phyloP scores from a whole-genome alignment of 257 asterid species.

The Nicotiana tomentosiformis region DNA sequence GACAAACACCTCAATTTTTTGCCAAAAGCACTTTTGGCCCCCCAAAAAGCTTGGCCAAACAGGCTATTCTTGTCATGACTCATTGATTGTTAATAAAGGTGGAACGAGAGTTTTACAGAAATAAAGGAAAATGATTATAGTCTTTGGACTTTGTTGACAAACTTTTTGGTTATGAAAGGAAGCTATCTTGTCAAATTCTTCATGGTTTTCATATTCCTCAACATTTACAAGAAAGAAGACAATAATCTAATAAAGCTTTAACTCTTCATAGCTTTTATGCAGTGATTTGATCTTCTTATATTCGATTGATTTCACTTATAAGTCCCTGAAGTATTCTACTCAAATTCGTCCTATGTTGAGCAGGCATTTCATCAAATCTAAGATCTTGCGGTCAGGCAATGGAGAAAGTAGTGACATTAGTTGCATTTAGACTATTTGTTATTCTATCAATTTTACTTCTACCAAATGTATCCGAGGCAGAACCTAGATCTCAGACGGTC shows the following conservation, averaged over 20 bases:
- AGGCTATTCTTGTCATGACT: background rate
- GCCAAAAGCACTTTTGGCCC: too few relatives aligned
- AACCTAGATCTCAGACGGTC: conserved; percentile 54
- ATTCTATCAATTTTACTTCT: conserved; percentile 25
- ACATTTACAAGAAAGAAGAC: background rate
- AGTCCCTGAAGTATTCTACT: background rate
- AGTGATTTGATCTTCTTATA: background rate
- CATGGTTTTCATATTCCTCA: background rate
- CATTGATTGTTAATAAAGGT: background rate
- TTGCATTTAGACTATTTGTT: conserved; percentile 4
- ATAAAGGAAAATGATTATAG: background rate
- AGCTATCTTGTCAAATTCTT: background rate
- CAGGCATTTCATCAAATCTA: conserved; percentile 9
- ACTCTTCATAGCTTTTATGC: background rate
- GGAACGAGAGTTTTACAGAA: background rate
- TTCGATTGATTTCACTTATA: background rate
- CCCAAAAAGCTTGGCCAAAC: too few relatives aligned
- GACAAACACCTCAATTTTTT: too few relatives aligned
- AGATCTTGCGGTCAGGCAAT: conserved; percentile 11
- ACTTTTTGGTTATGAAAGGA: background rate
- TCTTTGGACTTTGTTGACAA: conserved; percentile 1
- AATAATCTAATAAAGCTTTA: background rate
- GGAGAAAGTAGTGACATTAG: conserved; percentile 18
- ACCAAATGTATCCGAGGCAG: conserved; percentile 35
- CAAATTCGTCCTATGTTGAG: background rate